Evolutionary conservation across 2,329 filamentous ascomycete genomes (phyloP), one percentile per base, ranked within the genome.

Genomic region (Endoconidiophora laricicola): DNA sequence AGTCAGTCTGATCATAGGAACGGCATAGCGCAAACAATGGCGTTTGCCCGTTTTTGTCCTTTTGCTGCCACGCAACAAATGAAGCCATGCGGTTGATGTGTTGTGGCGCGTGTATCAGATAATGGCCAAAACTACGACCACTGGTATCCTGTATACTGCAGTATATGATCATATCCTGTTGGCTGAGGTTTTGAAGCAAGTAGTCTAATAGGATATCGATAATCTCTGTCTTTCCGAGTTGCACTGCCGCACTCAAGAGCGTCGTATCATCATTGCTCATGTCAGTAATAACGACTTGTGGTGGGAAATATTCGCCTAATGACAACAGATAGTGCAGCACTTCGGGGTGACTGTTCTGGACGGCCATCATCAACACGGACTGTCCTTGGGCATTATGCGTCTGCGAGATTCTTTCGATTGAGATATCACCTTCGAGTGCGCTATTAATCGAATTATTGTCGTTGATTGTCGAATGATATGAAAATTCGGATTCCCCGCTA

Each of bases 31-130:
- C 91, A 62, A 98, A 96, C 6, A 98, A 68, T 1, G 91, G 93
- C n/a, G 93, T 98, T 64, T 96, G 91, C 0, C 91, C 91, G 60
- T 96, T 95, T 62, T 87, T 93, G 64, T 98, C 91, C 57, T 82
- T 86, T 63, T 93, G 78, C 52, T 79, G 76, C 91, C 91, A 98
- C 6, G 86, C 84, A 48, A 98, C 69, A 56, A 90, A 66, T 53
- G 74, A 72, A 2, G 87, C 88, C 54, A 96, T 81, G 49, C 75
- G 73, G 42, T 71, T 68, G 56, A 98, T 91, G 18, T 98, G 69
- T 48, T 76, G 72, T 2, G 91, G 91, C 6, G 86, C 81, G 60
- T 94, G 84, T 66, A 98, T 98, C 14, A 98, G 72, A 62, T 98
- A 98, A 64, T 98, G 91, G n/a, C 83, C 91, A 48, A 86, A 76